Evolutionary conservation across 2,329 filamentous ascomycete species (phyloP), one percentile per base, ranked within the genome.

Genomic region (Grosmannia serpens): DNA sequence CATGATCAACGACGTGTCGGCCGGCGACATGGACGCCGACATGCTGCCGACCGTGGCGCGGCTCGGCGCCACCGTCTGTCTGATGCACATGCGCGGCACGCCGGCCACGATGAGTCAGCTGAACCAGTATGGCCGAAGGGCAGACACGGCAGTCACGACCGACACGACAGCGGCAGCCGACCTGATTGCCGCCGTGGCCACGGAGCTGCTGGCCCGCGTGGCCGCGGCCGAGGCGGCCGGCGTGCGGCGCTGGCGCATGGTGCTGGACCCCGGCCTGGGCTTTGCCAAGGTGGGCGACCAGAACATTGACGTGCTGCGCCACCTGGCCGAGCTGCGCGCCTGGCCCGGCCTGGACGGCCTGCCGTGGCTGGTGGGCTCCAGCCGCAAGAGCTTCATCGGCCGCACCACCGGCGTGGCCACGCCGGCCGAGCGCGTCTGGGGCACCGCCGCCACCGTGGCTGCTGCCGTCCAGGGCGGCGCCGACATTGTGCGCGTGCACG

Each of bases 81-180:
- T 96, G 56, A 95, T 95, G 89, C 91, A 96, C 74, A 96, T 94
- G 88, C 89, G 91, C 65, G 91, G 91, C 55, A 89, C 84, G 3
- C 90, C 91, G 0, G 79, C 81, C 55, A 95, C 87, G 2, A 96
- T 96, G 91, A 84, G 77, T 62, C 73, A 73, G 31, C 72, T 89
- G 7, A 83, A 83, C 51, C 71, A 80, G 53, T 96, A 96, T 68
- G 0, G 71, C 55, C 41, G 62, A 54, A 73, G 63, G 27, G 62
- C 2, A 24, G 31, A n/a, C 50, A 41, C 33, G 20, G 1, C 24
- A 22, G n/a, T n/a, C n/a, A n/a, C n/a, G n/a, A n/a, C n/a, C n/a
- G n/a, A n/a, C n/a, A 17, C 35, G 35, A 15, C 35, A 15, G 13
- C 35, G 24, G 1, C 26, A 17, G 5, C 22, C 27, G 2, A 47